Evolutionary conservation across 2,329 filamentous ascomycete genomes (phyloP), one percentile per base, ranked within the genome.

Genomic region (Ampelomyces quisqualis): DNA sequence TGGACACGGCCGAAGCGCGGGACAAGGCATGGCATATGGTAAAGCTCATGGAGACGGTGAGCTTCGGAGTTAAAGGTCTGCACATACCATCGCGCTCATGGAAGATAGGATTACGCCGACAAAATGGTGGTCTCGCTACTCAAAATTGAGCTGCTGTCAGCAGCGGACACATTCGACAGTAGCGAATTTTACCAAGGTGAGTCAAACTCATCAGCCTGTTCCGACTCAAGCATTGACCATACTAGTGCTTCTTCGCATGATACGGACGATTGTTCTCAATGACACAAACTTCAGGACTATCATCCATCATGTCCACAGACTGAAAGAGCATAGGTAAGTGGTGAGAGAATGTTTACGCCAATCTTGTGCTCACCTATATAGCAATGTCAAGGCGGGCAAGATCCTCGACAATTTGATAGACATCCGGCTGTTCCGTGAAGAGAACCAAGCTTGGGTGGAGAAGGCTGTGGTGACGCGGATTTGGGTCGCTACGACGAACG

Each of bases 91-190:
- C 23, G 21, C 7, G 24, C 21, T 29, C 7, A 26, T 29, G 53
- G 38, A 0, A 22, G 2, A 8, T n/a, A 53, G 50, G 78, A 84
- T 44, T 70, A 85, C 22, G 80, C 80, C 2, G 77, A 84, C 46
- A 82, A 82, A 45, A 75, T 86, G 17, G 69, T 85, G 0, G 79
- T 90, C 2, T 68, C 81, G 4, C 70, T 91, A 5, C 72, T 93
- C 45, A 82, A 79, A 43, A 73, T 94, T 2, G 84, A 89, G 50
- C 56, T 88, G 8, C 69, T 90, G 1, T 77, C 76, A n/a, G 58
- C 52, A n/a, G 61, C 68, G 20, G 38, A 53, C 10, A 52, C 53
- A 0, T 47, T 71, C 2, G 62, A 77, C 41, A 38, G 50, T 5
- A 56, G 68, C 7, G 59, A 67, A 13, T 76, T 76, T 44, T 67